Base-by-base conservation (phyloP, 352 stramenopile species). In the Elongisporangium senticosum region DNA sequence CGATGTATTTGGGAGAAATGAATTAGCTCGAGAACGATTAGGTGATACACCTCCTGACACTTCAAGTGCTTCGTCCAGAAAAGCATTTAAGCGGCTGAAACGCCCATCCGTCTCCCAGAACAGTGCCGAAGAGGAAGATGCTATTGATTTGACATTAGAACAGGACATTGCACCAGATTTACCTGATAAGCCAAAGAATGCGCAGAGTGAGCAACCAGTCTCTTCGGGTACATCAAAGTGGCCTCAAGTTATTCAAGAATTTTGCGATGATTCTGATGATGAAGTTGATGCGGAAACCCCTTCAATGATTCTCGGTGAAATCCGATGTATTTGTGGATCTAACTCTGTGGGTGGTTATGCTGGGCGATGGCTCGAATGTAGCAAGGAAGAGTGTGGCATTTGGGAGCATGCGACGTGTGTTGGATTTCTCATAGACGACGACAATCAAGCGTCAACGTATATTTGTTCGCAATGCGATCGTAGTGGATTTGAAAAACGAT, bases 331-430 rank as follows among this genome's bases (percentile, higher is more conserved):
- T 1, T 93, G 83, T 24, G 79, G 79, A 7, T 68, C 68, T 28
- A 72, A 64, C 11, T 71, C 64, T 19, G 71, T 87, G 13, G 72
- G 66, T 2, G 53, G 61, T 7, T 93, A 93, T 53, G 65, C 68
- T 5, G 83, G 83, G 0, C 72, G 75, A 26, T 93, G 83, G 83
- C 21, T 90, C 4, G 77, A 88, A 62, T 93, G 83, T 60, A 80
- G 69, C 55, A 78, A 79, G 20, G 68, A 82, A 39, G 72, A 84
- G 23, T 93, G 83, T 24, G 68, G 67, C 28, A 56, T 72, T 40
- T 90, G 80, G 80, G 77, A 90, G 61, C 83, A 93, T 53, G 79
- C 79, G 6, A 80, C 89, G 14, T 93, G 83, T 56, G 75, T 90
- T 22, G 82, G 82, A 10, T 55, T 82, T 49, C 57, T 89, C 39